Evolutionary conservation across 805 yeast species (phyloP).

Genomic region (Teunomyces funiuensis): DNA sequence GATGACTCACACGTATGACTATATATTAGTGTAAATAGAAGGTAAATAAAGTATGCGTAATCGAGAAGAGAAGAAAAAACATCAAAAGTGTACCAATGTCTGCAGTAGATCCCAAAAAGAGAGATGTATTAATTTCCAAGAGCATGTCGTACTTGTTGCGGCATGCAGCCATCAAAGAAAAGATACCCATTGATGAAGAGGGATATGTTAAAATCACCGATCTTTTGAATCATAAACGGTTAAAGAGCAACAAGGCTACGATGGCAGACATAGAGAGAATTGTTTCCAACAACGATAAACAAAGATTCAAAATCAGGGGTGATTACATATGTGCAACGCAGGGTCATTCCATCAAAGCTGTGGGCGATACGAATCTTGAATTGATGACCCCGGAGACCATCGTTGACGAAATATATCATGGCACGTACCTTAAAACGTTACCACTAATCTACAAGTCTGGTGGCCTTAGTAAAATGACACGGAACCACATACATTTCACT

Average conservation of each 20-base stretch:
- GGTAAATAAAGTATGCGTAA: constrained; percentile 3
- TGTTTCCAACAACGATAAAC: constrained; percentile 66
- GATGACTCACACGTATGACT: background rate
- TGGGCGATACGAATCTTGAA: constrained; percentile 43
- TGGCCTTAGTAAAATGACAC: constrained; percentile 64
- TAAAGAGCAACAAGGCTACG: constrained; percentile 57
- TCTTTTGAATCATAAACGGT: constrained; percentile 54
- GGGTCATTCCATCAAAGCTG: constrained; percentile 71
- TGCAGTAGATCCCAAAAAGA: constrained; percentile 14
- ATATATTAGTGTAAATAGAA: background rate
- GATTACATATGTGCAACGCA: constrained; percentile 79
- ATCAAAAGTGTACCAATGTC: constrained; percentile 6
- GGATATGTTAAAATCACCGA: constrained; percentile 65
- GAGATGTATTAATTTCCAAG: constrained; percentile 65
- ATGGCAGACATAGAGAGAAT: constrained; percentile 57
- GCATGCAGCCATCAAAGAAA: constrained; percentile 79
- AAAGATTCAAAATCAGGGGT: constrained; percentile 57
- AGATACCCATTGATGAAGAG: constrained; percentile 56
- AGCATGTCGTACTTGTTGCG: constrained; percentile 73
- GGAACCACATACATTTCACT: constrained; percentile 89
- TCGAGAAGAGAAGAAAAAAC: constrained; percentile 3
- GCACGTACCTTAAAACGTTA: constrained; percentile 60
- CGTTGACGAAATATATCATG: constrained; percentile 69
- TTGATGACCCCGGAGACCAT: constrained; percentile 41
- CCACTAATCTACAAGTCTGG: constrained; percentile 47